Evolutionary conservation across 306 rosid genomes (phyloP).

Genomic region (Begonia peltatifolia): DNA sequence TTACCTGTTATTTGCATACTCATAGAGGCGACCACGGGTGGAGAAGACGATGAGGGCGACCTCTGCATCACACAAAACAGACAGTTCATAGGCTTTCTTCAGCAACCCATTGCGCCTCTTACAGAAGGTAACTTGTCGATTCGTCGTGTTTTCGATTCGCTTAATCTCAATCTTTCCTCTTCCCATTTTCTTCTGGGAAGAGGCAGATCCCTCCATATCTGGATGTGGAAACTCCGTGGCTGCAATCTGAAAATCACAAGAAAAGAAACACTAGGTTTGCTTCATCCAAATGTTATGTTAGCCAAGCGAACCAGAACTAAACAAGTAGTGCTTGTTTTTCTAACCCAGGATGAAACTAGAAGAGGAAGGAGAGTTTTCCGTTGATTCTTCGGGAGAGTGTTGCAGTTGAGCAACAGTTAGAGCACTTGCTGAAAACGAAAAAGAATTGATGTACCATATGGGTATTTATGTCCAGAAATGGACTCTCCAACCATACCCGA

Average conservation of each 20-base stretch:
- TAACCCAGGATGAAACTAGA: not conserved
- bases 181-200: conserved; percentile 64
- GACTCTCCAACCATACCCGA: no score
- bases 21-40: conserved; percentile 79
- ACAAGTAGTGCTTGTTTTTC: no score
- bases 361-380: no score
- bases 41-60: conserved; percentile 92
- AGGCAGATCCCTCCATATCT: conserved; percentile 28
- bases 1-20: conserved; percentile 83
- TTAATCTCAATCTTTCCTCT: conserved; percentile 88
- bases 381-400: no score
- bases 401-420: no score
- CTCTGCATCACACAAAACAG: conserved; percentile 88
- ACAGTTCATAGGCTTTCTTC: conserved; percentile 81
- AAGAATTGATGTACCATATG: no score
- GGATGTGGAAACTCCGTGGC: conserved; percentile 46
- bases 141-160: conserved; percentile 79
- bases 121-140: conserved; percentile 85
- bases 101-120: conserved; percentile 79
- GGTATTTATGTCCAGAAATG: no score
- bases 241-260: conserved; percentile 14
- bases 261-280: not conserved
- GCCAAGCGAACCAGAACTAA: no score
- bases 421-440: no score
- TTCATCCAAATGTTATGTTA: no score